phyloP scores from a whole-genome alignment of 2,329 filamentous ascomycete genomes.

The Trichoderma sp. region DNA sequence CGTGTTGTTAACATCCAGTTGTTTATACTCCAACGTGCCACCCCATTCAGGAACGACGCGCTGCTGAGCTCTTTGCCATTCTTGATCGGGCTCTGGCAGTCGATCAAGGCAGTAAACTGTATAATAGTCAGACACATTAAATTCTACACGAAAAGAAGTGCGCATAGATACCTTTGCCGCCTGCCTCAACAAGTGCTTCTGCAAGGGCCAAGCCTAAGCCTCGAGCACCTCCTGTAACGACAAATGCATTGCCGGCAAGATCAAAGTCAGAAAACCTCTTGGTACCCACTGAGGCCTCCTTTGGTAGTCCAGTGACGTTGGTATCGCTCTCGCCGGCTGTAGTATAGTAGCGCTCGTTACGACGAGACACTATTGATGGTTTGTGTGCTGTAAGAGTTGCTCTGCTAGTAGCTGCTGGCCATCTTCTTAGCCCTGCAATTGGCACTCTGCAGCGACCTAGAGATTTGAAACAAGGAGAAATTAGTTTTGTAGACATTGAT shows the following conservation, averaged over 20 bases:
- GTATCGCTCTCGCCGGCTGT: neutral
- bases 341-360: neutral
- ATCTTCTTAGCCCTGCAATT: neutral
- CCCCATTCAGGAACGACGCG: neutral
- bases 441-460: neutral
- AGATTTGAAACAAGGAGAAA: neutral
- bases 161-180: neutral
- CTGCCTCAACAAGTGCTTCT: neutral
- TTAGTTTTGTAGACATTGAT: neutral
- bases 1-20: neutral
- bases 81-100: neutral
- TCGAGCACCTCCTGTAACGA: neutral
- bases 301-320: neutral
- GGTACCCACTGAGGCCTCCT: neutral
- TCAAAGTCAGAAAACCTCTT: neutral
- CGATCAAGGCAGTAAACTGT: neutral
- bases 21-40: neutral
- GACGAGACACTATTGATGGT: rapidly evolving
- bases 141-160: neutral
- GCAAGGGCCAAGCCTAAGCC: neutral
- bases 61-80: neutral
- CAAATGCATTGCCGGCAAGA: neutral
- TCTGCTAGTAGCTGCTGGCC: neutral
- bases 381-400: neutral
- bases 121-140: neutral